Evolutionary conservation across 108 stramenopile genomes (phyloP), one percentile per base, ranked within the genome.

Genomic region (Cyclotella sp.): DNA sequence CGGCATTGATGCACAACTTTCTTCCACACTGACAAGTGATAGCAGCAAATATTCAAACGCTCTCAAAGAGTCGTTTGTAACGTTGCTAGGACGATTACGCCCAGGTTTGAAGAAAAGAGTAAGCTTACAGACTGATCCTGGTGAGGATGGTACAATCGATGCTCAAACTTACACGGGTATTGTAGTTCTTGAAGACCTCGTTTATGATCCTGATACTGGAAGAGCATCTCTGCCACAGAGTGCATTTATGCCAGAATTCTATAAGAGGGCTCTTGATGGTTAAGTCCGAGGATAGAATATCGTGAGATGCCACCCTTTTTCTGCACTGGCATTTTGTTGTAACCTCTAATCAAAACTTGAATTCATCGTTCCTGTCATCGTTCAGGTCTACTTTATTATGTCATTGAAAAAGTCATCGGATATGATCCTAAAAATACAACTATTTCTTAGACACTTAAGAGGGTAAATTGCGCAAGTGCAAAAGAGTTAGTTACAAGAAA

Each of bases 121-220:
- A 42, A 78, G 51, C 39, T 19, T 71, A 4, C 42, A 46, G 11
- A n/a, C 54, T 3, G 70, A 76, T 58, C 63, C 44, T 14, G 46
- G 60, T n/a, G 39, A 49, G 0, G 68, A 45, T 29, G 79, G 73
- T 4, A 41, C 51, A 4, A 61, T 82, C 5, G 75, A 66, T 39
- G 67, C 68, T 7, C 81, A 82, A 22, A 55, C 73, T 6, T 82
- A 82, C 34, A 82, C 81, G 52, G 81, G 81, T 11, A 82, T 82
- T 45, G 47, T 76, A 10, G 47, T 76, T 40, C 49, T 82, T 19
- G 75, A 82, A 65, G 81, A 76, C 21, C 16, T 82, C 4, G 30
- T 59, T 16, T 73, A 44, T 68, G 70, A 75, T 61, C 18, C 63
- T 11, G 34, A 53, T 21, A 82, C 46, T 44, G 81, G 81, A 10